Base-by-base conservation (phyloP, 1,284 basidiomycete species). In the Melampsora larici-populina region DNA sequence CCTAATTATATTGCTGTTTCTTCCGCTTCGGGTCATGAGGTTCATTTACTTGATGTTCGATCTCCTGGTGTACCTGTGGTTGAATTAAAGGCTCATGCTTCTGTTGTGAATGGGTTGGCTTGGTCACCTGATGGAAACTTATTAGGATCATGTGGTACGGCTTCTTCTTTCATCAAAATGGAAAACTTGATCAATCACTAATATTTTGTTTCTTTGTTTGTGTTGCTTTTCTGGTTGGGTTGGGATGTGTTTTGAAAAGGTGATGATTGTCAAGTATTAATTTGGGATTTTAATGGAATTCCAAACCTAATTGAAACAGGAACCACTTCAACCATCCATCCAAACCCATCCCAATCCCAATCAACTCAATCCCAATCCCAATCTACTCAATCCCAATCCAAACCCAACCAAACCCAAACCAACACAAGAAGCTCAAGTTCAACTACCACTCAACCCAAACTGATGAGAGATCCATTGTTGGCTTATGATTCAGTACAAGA, bases 1-100 rank as follows among this genome's bases (percentile, higher is more conserved):
- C 90, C 91, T 15, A 92, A 93, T 84, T 96, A 93, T 81, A 92
- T 94, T 88, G 92, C 92, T n/a, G 94, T 91, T 1, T 97, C 92
- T 85, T 92, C 93, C 81, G 90, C 93, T 88, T 93, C 96, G 82
- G 92, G 92, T 70, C 85, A 87, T 29, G 90, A 93, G 81, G 88
- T 96, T 3, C 91, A 96, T 82, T 92, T 97, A 49, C 86, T 97
- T 79, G 94, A 97, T 82, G 96, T 97, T 91, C 88, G 94, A 65
- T 92, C 90, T 84, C 94, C 94, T 0, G 95, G 95, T 0, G 90
- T 92, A 80, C 94, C 95, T 0, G 93, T 97, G 6, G 91, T 94
- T 82, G 94, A 97, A 83, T 86, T 97, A 21, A 88, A 89, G 79
- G 93, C 88, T 13, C 94, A 97, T 83, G 87, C 87, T 78, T 88